Conservation (phyloP, 2,329 filamentous ascomycete genomes). For the Colletotrichum sp. region DNA sequence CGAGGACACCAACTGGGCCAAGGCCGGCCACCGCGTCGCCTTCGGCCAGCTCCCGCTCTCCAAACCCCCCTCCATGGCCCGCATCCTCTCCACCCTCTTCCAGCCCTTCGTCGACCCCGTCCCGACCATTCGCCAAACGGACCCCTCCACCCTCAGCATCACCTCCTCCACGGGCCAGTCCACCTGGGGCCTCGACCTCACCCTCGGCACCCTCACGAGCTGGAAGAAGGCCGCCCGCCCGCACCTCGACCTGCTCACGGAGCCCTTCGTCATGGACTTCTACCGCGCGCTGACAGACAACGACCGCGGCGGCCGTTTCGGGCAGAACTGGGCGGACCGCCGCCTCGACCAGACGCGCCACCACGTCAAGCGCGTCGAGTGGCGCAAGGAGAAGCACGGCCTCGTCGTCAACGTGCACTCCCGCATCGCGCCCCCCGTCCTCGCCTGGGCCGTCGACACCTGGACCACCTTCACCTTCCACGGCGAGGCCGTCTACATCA, state of each 20-base stretch:
- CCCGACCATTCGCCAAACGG: slow-evolving; percentile 1
- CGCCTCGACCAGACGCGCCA: slow-evolving; percentile 50
- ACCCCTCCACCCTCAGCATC: slow-evolving; percentile 34
- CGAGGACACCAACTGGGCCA: slow-evolving; percentile 54
- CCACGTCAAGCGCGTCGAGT: slow-evolving; percentile 41
- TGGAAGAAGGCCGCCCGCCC: slow-evolving; percentile 39
- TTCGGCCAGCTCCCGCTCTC: slow-evolving; percentile 51
- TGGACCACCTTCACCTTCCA: slow-evolving; percentile 61
- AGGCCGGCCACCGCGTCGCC: slow-evolving; percentile 55
- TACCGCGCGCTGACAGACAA: slow-evolving; percentile 73
- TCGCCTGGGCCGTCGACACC: slow-evolving; percentile 63
- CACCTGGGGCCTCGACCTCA: slow-evolving; percentile 49
- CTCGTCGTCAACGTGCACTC: slow-evolving; percentile 50
- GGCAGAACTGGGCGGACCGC: slow-evolving; percentile 59
- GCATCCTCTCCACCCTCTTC: slow-evolving; percentile 19
- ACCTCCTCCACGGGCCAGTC: slow-evolving; percentile 36
- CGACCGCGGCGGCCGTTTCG: slow-evolving; percentile 60
- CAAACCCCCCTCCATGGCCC: slow-evolving; percentile 32
- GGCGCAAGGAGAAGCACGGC: slow-evolving; percentile 34
- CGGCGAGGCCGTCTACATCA: slow-evolving; percentile 51
- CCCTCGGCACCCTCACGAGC: slow-evolving; percentile 44
- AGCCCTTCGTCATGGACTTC: slow-evolving; percentile 55
- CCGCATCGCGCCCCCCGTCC: slow-evolving; percentile 65
- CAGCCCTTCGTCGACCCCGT: slow-evolving; percentile 7
- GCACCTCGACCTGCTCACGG: slow-evolving; percentile 44